Percentiles rank a stretch among this genome's conserved stretches.
These are phyloP conservation scores for Maudiozyma saulgeensis DNA, from an alignment of 805 yeast species.

Conservation along the genomic window DNA sequence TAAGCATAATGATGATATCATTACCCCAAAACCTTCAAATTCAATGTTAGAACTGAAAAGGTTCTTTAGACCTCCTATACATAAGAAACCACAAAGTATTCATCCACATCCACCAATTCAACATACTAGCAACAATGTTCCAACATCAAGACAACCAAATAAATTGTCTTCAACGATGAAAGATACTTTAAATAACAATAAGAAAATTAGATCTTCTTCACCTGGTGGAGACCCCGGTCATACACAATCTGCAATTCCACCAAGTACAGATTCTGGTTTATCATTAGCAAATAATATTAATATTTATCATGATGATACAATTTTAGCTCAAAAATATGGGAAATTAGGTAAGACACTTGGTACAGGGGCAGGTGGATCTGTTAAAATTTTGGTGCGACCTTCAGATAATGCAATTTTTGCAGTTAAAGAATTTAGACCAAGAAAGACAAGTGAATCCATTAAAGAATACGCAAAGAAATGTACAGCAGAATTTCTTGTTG, in stretches of 20 bases:
- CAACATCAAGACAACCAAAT: neutral
- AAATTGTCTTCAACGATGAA: neutral
- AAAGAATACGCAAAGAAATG: conserved; percentile 77
- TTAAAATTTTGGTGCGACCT: conserved; percentile 57
- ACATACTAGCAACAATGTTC: neutral
- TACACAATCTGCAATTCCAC: conserved; percentile 28
- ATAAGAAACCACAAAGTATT: neutral
- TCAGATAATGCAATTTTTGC: conserved; percentile 65
- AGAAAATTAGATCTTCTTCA: conserved; percentile 7
- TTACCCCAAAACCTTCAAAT: conserved; percentile 12
- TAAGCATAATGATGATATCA: neutral
- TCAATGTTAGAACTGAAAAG: conserved; percentile 64
- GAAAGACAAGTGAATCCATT: conserved; percentile 54
- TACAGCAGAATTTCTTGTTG: conserved; percentile 77
- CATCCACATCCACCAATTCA: conserved; percentile 6
- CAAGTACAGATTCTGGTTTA: conserved; percentile 23
- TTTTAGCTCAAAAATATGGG: conserved; percentile 52
- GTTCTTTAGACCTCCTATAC: conserved; percentile 46
- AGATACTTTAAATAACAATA: neutral
- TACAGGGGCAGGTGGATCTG: conserved; percentile 83
- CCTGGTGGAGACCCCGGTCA: conserved; percentile 9
- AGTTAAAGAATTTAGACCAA: conserved; percentile 69
- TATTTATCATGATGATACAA: conserved; percentile 42
- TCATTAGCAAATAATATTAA: conserved; percentile 22
- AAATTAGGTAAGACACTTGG: conserved; percentile 66